Base-by-base conservation (phyloP, 1,139 yeast species). In the Geotrichum macrosporum region DNA sequence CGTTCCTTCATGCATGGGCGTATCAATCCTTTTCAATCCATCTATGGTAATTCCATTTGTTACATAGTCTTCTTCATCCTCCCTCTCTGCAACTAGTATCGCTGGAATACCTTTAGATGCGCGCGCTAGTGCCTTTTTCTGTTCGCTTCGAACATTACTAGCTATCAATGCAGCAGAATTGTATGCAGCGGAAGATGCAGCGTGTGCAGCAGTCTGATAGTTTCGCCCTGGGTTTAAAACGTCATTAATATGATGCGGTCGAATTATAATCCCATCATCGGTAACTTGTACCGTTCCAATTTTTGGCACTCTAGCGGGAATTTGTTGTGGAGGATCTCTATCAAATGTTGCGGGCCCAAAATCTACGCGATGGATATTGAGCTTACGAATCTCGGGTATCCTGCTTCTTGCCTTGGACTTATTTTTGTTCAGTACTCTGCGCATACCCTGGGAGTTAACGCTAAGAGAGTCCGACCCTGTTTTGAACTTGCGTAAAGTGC, bases 321-420 rank as follows among this genome's bases (percentile, higher is more conserved):
- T 84, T 63, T 88, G 96, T 61, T 89, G 97, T 32, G 95, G 96
- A 1, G 97, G 97, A 63, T 89, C 96, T 53, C 72, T 74, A 0
- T 73, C 69, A 44, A 87, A 73, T 50, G 80, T 75, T 53, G 84
- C 82, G 12, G 84, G 70, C 1, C 94, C 85, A 65, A 89, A 89
- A 1, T 78, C 73, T 3, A 89, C 96, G 19, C 63, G 53, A 8
- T 57, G 55, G 35, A 44, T 46, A 31, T 48, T 44, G n/a, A 42
- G 24, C 5, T 37, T 30, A 22, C 38, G 27, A 20, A 52, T 20
- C 18, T 35, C 48, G 18, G 50, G 29, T 15, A 35, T 15, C 51
- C 15, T 64, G 60, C 38, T 55, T 57, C 38, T 35, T 72, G 68
- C 44, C 26, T 35, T 24, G 22, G 15, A 8, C 21, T 40, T 40